Base-by-base conservation (phyloP, 1,139 yeast species). In the Kazachstania sp. region DNA sequence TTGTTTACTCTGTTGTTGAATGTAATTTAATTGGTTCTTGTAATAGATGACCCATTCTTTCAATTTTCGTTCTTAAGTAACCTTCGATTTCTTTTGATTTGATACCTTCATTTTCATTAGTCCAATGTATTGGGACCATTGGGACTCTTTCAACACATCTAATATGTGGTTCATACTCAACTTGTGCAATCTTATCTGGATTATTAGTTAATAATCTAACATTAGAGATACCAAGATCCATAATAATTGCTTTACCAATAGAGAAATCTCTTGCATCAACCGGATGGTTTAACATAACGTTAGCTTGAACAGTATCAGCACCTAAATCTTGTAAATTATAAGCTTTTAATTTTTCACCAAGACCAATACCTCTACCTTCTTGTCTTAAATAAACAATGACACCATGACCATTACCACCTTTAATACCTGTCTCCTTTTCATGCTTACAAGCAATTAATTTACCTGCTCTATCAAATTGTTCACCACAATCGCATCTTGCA, bases 401-500 rank as follows among this genome's bases (percentile, higher is more conserved):
- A 26, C 98, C 98, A 56, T 81, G 84, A 15, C 96, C 97, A 41
- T 73, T 74, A 46, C 75, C 71, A 4, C 95, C 95, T 4, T 42
- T 39, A n/a, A 62, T 56, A 18, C 60, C 58, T 3, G 64, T 56
- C 19, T 54, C 52, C 7, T 39, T 26, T 48, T 63, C 66, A 16
- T 51, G 55, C 13, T 58, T 61, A 30, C 59, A 53, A 7, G 66
- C 57, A 90, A 94, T 92, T 41, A 86, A 69, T 52, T 95, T 75
- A 8, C 97, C 98, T 1, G 98, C 97, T 66, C 94, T 97, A 66
- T 92, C 97, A 58, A 94, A 86, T 71, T 94, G 98, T 67, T 94
- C 98, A 13, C 98, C 99, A 68, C 99, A 94, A 67, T 94, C 98
- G 66, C 98, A 94, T 47, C 99, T 77, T 2, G 98, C 97, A 50